Conservation (phyloP, 2,329 filamentous ascomycete species). For the Tympanopsis confertula region DNA sequence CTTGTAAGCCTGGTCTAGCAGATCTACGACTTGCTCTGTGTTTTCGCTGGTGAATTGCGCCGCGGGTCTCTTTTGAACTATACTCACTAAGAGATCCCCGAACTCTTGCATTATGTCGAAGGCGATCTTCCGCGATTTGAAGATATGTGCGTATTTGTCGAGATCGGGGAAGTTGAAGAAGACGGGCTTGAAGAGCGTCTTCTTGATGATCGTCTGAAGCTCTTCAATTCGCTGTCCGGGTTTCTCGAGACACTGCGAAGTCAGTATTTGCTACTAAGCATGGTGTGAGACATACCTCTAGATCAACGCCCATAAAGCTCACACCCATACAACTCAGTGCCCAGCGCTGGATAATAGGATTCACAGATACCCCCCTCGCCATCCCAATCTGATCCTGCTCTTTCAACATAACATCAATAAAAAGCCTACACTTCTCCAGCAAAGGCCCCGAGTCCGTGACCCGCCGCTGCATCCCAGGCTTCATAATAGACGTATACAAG, state of each 20-base stretch:
- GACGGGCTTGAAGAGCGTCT: constrained; percentile 19
- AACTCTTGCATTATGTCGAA: constrained; percentile 14
- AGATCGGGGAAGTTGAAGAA: constrained; percentile 21
- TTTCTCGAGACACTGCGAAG: no score
- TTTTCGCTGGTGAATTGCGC: background rate
- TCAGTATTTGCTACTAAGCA: no score
- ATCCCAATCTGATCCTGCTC: no score
- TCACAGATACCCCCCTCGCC: no score
- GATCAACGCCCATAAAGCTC: no score
- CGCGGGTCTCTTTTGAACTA: no score
- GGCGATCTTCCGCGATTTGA: constrained; percentile 10
- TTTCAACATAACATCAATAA: no score
- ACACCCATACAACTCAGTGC: no score
- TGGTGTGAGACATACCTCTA: no score
- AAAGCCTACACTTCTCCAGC: constrained; percentile 11
- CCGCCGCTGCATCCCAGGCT: constrained; percentile 8
- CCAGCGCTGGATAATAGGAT: no score
- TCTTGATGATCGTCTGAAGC: constrained; percentile 15
- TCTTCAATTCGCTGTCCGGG: constrained; percentile 9
- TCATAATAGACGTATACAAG: constrained; percentile 19
- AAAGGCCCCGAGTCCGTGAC: constrained; percentile 9
- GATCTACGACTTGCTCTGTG: constrained; percentile 8
- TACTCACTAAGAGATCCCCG: constrained; percentile 6
- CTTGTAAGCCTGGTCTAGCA: constrained; percentile 9
- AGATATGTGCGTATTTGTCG: constrained; percentile 13